Conservation (phyloP, 805 yeast genomes). For the Yarrowia porcina region DNA sequence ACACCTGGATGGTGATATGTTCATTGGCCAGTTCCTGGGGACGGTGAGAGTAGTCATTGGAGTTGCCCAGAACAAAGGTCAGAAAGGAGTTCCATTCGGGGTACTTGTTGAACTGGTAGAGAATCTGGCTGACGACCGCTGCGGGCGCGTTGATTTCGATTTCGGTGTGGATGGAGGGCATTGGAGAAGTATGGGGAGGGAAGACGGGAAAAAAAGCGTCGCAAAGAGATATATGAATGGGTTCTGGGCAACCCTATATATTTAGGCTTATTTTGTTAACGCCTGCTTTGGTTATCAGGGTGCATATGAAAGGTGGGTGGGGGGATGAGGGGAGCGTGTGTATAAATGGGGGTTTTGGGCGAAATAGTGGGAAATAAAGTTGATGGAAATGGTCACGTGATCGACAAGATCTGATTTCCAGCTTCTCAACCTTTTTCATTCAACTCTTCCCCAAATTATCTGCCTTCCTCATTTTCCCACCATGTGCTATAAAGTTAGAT, state of each 20-base stretch:
- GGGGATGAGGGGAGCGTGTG: no score
- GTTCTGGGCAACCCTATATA: background rate
- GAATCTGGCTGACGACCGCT: conserved; percentile 9
- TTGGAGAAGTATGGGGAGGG: background rate
- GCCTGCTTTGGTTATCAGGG: background rate
- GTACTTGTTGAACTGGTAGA: conserved; percentile 22
- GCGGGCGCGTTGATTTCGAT: conserved; percentile 23
- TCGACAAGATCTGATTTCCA: no score
- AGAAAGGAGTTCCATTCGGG: conserved; percentile 14
- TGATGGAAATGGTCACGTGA: no score
- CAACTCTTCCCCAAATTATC: no score
- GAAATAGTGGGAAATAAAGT: background rate
- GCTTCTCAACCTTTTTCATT: no score
- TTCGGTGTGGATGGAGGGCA: background rate
- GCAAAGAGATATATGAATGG: background rate
- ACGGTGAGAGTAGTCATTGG: background rate
- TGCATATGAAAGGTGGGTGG: conserved; percentile 1
- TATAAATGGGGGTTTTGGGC: no score
- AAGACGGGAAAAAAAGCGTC: background rate
- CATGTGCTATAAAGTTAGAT: no score
- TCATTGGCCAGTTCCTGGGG: conserved; percentile 10
- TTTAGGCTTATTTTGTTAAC: background rate
- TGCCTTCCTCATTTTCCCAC: no score
- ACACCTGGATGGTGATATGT: conserved; percentile 1
- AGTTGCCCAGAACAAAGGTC: background rate